phyloP scores from a whole-genome alignment of 2,329 filamentous ascomycete species.

The Ploettnerulaceae sp. region DNA sequence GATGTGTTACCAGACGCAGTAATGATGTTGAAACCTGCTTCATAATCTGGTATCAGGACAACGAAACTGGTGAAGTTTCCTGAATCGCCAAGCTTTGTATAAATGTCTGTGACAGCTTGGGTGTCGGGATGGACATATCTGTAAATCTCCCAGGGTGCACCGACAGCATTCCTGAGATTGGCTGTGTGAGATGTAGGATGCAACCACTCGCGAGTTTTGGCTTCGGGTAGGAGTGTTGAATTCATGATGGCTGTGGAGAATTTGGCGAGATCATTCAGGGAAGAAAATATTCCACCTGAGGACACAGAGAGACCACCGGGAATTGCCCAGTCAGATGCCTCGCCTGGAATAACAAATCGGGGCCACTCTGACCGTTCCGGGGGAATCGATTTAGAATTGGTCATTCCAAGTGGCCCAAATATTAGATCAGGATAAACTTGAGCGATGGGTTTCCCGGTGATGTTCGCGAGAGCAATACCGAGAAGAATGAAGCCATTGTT shows the following conservation, averaged over 20 bases:
- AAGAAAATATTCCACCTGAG: slow-evolving; percentile 3
- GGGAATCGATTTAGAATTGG: neutral
- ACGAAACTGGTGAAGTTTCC: slow-evolving; percentile 7
- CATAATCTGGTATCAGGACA: slow-evolving; percentile 14
- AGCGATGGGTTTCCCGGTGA: slow-evolving; percentile 4
- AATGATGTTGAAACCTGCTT: slow-evolving; percentile 12
- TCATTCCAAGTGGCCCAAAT: slow-evolving; percentile 5
- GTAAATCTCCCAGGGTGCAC: slow-evolving; percentile 19
- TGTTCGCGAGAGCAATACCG: slow-evolving; percentile 9
- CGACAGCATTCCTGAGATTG: slow-evolving; percentile 4
- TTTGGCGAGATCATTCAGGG: slow-evolving; percentile 4
- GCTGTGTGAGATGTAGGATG: slow-evolving; percentile 16
- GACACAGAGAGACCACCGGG: neutral
- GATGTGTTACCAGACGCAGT: neutral
- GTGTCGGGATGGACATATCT: slow-evolving; percentile 5
- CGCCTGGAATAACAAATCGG: neutral
- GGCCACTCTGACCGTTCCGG: neutral
- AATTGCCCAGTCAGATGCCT: neutral
- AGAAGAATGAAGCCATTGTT: slow-evolving; percentile 8
- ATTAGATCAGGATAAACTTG: neutral
- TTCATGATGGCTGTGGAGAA: slow-evolving; percentile 12
- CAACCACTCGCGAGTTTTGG: slow-evolving; percentile 15
- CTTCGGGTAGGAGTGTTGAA: slow-evolving; percentile 9
- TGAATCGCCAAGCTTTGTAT: slow-evolving; percentile 13
- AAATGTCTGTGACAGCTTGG: slow-evolving; percentile 12